These are phyloP conservation scores for Starmerella kuoi DNA, from an alignment of 805 yeast genomes.

Conservation along the genomic window DNA sequence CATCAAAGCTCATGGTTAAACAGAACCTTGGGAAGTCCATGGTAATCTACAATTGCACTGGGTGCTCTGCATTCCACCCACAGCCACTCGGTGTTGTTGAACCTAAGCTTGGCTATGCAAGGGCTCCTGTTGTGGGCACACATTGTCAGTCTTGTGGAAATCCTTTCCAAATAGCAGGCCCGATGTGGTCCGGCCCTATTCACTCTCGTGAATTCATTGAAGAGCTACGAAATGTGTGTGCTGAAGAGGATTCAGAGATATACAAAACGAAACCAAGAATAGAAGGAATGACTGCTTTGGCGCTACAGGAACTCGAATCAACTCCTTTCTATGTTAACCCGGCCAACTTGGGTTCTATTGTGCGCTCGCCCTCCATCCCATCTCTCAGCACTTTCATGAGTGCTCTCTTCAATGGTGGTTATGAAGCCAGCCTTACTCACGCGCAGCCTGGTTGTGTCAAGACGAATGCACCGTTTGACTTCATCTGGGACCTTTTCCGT, in stretches of 20 bases:
- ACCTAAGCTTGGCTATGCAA: conserved; percentile 49
- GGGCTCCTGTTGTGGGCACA: conserved; percentile 48
- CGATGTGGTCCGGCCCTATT: conserved; percentile 83
- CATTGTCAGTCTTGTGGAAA: conserved; percentile 60
- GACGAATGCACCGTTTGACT: conserved; percentile 79
- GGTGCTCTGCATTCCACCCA: conserved; percentile 60
- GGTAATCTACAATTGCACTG: conserved; percentile 71
- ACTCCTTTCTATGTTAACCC: conserved; percentile 77
- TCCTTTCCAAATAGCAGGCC: conserved; percentile 76
- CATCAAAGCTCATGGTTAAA: conserved; percentile 74
- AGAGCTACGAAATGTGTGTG: conserved; percentile 46
- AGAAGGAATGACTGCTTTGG: conserved; percentile 84
- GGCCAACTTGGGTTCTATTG: conserved; percentile 56
- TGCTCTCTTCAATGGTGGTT: conserved; percentile 78
- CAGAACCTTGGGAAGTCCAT: conserved; percentile 63
- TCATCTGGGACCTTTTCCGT: conserved; percentile 59
- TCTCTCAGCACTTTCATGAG: conserved; percentile 58
- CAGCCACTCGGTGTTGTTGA: conserved; percentile 63
- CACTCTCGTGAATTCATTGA: conserved; percentile 61
- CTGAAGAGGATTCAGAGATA: conserved; percentile 38
- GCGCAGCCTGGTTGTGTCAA: conserved; percentile 76
- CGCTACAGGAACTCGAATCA: conserved; percentile 49
- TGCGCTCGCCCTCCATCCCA: conserved; percentile 71
- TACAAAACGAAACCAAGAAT: conserved; percentile 78
- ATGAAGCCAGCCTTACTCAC: conserved; percentile 73